Conservation (phyloP, 2,329 filamentous ascomycete genomes). For the Monilinia aucupariae region DNA sequence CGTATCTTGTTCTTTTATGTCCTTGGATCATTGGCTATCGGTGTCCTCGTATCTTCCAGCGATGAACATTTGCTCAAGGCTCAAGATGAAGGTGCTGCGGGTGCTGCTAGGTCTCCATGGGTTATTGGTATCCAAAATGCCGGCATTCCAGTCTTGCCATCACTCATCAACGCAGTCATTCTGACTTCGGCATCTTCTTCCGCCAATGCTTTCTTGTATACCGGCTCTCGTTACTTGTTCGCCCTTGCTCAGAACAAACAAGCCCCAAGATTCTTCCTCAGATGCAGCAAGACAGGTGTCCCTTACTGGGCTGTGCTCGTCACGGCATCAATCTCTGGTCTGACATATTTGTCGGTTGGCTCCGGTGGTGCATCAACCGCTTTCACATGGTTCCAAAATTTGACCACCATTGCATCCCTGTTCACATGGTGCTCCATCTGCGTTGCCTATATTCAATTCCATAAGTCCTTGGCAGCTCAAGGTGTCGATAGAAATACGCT, state of each 20-base stretch:
- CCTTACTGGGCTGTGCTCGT: constrained; percentile 64
- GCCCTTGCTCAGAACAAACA: constrained; percentile 57
- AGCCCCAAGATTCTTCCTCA: constrained; percentile 54
- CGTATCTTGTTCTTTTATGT: constrained; percentile 71
- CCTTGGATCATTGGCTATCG: constrained; percentile 64
- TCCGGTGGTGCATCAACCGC: constrained; percentile 44
- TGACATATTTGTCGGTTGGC: constrained; percentile 65
- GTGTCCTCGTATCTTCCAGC: constrained; percentile 65
- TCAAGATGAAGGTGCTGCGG: constrained; percentile 53
- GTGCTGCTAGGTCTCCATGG: constrained; percentile 64
- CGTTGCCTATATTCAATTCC: constrained; percentile 66
- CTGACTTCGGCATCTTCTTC: constrained; percentile 53
- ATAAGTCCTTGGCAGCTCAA: constrained; percentile 63
- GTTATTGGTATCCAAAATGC: constrained; percentile 65
- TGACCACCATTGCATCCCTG: constrained; percentile 68
- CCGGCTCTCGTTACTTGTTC: constrained; percentile 34
- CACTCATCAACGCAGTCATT: constrained; percentile 69
- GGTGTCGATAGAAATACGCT: constrained; percentile 61
- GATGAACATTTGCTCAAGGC: constrained; percentile 59
- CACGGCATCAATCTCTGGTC: constrained; percentile 61
- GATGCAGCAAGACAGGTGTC: constrained; percentile 59
- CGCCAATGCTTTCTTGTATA: constrained; percentile 33
- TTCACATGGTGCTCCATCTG: constrained; percentile 68
- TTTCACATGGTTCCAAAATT: constrained; percentile 42
- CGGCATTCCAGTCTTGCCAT: constrained; percentile 56